Base-by-base conservation (phyloP, 495 filamentous ascomycete genomes). In the Hypoxylon fuscum region DNA sequence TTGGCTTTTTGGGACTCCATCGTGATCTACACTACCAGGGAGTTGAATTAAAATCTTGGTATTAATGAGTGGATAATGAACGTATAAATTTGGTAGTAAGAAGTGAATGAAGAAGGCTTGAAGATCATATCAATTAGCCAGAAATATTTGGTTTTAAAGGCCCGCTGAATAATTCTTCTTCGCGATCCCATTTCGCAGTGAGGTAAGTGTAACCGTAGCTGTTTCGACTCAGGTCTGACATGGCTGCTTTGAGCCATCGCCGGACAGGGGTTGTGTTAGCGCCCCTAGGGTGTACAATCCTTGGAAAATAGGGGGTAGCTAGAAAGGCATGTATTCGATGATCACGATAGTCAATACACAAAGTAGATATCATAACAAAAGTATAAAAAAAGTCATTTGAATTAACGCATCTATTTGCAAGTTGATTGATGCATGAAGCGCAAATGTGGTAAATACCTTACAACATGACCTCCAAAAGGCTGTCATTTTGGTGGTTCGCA, bases 1-100 rank as follows among this genome's bases (percentile, higher is more conserved):
- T 70, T 63, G 54, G 64, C 46, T 18, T 65, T 66, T 22, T 66
- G 56, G n/a, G 74, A 68, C 32, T 74, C 74, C 74, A 77, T 77
- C 45, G 55, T 72, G 56, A 51, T 68, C 54, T 59, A 62, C 45
- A 8, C 25, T n/a, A 63, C 57, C 34, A 18, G 25, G 45, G 38
- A 60, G 34, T 53, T 53, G 7, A 29, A 23, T 29, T 34, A 21
- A 23, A 35, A 29, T 25, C 20, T 11, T 11, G 12, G 12, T 17
- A 38, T 18, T 32, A 34, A 10, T 10, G 5, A 10, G 14, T n/a
- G n/a, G n/a, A n/a, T n/a, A n/a, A n/a, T n/a, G n/a, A n/a, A n/a
- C n/a, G n/a, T n/a, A n/a, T n/a, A n/a, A n/a, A n/a, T n/a, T n/a
- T n/a, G n/a, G n/a, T n/a, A n/a, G n/a, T n/a, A n/a, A n/a, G n/a